Evolutionary conservation across 345 rosid species (phyloP).

Genomic region (Cardamine chenopodiifolia): DNA sequence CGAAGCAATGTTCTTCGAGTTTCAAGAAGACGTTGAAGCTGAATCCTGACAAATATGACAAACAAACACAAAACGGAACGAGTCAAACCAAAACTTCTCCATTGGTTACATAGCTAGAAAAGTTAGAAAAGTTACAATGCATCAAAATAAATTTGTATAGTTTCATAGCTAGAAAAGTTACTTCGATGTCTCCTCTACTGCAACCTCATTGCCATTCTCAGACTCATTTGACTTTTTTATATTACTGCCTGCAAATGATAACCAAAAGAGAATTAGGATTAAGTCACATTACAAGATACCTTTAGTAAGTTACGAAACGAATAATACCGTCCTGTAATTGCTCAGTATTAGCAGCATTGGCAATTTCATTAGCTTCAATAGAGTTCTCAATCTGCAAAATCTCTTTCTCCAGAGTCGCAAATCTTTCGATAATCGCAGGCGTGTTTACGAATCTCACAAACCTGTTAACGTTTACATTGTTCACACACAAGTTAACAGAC

Average conservation of each 20-base stretch:
- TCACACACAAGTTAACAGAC: no score
- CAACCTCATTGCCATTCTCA: slow-evolving; percentile 42
- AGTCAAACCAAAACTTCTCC: slow-evolving; percentile 13
- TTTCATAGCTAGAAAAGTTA: slow-evolving; percentile 35
- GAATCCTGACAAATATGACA: slow-evolving; percentile 51
- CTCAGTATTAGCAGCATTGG: slow-evolving; percentile 40
- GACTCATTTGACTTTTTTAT: slow-evolving; percentile 52
- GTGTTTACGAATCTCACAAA: slow-evolving; percentile 86
- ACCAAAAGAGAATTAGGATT: slow-evolving; percentile 20
- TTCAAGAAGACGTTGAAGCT: slow-evolving; percentile 73
- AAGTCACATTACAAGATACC: no score
- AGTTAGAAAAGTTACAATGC: no score
- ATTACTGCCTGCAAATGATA: slow-evolving; percentile 39
- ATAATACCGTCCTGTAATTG: slow-evolving; percentile 54
- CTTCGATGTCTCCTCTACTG: slow-evolving; percentile 72
- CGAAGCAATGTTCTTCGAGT: slow-evolving; percentile 67
- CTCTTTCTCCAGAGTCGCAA: slow-evolving; percentile 70
- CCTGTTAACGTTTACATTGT: slow-evolving; percentile 25
- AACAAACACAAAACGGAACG: slow-evolving; percentile 20
- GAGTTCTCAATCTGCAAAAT: slow-evolving; percentile 72
- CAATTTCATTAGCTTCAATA: slow-evolving; percentile 59
- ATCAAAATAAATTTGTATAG: slow-evolving; percentile 7
- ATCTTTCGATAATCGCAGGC: slow-evolving; percentile 90
- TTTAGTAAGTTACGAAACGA: background rate
- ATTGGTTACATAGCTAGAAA: background rate